Evolutionary conservation across 2,329 filamentous ascomycete species (phyloP).

Genomic region (Cercospora beticola): DNA sequence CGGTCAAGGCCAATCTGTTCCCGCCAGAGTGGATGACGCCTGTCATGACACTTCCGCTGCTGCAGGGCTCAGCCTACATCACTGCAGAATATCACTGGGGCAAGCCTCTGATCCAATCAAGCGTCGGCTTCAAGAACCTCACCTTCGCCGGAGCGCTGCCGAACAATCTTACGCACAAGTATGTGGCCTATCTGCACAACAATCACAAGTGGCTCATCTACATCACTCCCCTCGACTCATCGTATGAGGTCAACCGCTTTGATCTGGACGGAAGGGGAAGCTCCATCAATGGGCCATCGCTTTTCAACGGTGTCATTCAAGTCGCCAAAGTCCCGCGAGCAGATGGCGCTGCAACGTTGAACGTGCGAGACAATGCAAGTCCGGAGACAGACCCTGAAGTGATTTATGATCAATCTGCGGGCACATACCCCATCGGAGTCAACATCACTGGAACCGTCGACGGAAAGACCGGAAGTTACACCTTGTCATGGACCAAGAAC

Average conservation of each 20-base stretch:
- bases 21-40: conserved; percentile 50
- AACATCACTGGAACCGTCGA: conserved; percentile 62
- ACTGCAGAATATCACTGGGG: conserved; percentile 70
- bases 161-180: conserved; percentile 70
- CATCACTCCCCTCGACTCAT: conserved; percentile 55
- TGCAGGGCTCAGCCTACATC: conserved; percentile 87
- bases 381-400: conserved; percentile 54
- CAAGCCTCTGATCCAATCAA: conserved; percentile 71
- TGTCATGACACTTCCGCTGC: conserved; percentile 72
- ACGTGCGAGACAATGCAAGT: conserved; percentile 52
- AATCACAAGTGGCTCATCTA: conserved; percentile 76
- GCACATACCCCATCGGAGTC: conserved; percentile 68
- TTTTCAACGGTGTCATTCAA: conserved; percentile 78
- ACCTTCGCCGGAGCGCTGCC: conserved; percentile 51
- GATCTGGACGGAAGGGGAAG: conserved; percentile 56
- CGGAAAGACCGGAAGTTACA: conserved; percentile 67
- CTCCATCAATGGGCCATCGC: conserved; percentile 61
- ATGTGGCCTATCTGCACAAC: conserved; percentile 70
- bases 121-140: conserved; percentile 70
- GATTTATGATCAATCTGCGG: conserved; percentile 72
- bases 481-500: conserved; percentile 68
- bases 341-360: conserved; percentile 3
- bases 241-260: conserved; percentile 60
- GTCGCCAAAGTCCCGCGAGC: conserved; percentile 69
- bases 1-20: conserved; percentile 67